phyloP scores from a whole-genome alignment of 345 rosid species.

The Populus euphratica region DNA sequence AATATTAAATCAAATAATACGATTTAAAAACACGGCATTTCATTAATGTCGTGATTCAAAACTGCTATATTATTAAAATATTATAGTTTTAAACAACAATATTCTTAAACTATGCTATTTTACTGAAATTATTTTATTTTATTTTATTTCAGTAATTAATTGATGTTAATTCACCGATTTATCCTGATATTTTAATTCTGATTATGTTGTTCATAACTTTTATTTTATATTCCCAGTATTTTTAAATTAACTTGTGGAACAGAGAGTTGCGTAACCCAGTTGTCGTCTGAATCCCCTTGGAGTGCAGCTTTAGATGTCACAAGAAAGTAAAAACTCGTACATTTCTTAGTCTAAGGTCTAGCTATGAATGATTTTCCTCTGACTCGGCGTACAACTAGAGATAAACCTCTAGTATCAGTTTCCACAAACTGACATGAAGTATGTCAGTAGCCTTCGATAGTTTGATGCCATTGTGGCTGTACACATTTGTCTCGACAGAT shows the following conservation, averaged over 20 bases:
- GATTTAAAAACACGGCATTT: rapidly evolving
- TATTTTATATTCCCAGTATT: neutral
- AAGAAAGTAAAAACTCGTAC: neutral
- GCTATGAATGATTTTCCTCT: too few species aligned
- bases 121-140: rapidly evolving
- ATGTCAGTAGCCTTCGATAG: neutral
- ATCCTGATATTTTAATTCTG: neutral
- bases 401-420: neutral
- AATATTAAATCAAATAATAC: too few species aligned
- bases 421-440: neutral
- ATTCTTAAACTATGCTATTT: too few species aligned
- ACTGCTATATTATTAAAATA: rapidly evolving
- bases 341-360: neutral
- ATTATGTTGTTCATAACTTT: neutral
- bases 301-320: neutral
- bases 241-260: neutral
- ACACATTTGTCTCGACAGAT: neutral
- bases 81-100: rapidly evolving
- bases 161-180: rapidly evolving
- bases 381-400: neutral
- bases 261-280: neutral
- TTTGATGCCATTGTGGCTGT: neutral
- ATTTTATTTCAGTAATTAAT: too few species aligned
- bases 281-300: neutral
- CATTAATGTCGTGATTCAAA: rapidly evolving